Conservation (phyloP, 495 filamentous ascomycete genomes). For the Trichocladium antarcticum region DNA sequence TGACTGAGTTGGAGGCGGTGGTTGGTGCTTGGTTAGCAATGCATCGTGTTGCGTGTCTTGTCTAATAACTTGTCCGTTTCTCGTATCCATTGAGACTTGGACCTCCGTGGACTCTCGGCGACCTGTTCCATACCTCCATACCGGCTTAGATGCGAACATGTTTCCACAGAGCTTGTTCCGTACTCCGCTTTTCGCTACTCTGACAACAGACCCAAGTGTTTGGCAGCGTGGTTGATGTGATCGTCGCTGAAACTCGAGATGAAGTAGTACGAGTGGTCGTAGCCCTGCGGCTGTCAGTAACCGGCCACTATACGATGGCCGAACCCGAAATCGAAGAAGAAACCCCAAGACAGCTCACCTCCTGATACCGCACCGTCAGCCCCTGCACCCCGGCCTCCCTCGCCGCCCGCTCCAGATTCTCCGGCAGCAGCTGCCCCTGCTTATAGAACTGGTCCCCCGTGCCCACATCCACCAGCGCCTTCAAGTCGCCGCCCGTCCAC, state of each 20-base stretch:
- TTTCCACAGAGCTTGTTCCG: too few species aligned
- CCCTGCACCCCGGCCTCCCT: conserved; percentile 56
- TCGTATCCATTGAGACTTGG: too few species aligned
- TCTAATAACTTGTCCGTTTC: too few species aligned
- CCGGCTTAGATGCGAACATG: too few species aligned
- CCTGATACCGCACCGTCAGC: conserved; percentile 68
- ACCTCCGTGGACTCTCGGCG: too few species aligned
- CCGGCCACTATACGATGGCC: too few species aligned
- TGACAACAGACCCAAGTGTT: conserved; percentile 45
- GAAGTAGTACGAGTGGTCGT: conserved; percentile 95
- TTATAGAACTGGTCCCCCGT: conserved; percentile 95
- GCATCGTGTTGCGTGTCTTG: too few species aligned
- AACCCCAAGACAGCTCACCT: conserved; percentile 31
- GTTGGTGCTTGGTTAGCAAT: too few species aligned
- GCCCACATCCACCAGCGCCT: conserved; percentile 77
- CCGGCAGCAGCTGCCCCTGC: conserved; percentile 79
- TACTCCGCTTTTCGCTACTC: not conserved
- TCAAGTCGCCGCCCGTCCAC: conserved; percentile 52
- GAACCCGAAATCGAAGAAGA: too few species aligned
- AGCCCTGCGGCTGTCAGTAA: conserved; percentile 43
- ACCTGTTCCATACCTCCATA: too few species aligned
- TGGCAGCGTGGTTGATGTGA: conserved; percentile 83
- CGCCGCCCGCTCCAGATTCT: conserved; percentile 78
- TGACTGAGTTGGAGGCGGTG: too few species aligned
- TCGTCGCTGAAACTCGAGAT: conserved; percentile 82